These are phyloP conservation scores for Cryptococcus depauperatus DNA, from an alignment of 1,284 basidiomycete species.

Conservation along the genomic window DNA sequence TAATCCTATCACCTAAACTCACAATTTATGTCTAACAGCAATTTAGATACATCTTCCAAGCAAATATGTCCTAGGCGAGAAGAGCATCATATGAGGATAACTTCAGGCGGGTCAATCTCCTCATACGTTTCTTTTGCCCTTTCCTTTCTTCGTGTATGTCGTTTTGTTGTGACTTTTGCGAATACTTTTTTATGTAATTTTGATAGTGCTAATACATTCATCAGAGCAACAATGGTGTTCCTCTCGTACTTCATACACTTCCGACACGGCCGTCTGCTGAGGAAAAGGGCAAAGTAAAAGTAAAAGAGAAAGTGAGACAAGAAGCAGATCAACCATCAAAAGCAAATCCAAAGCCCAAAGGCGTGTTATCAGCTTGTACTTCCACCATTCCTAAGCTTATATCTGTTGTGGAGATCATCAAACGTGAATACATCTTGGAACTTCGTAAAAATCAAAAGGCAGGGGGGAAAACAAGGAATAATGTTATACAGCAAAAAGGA, in stretches of 20 bases:
- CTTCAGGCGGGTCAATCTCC: slow-evolving; percentile 11
- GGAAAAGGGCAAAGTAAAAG: too few species aligned
- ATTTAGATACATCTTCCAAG: too few species aligned
- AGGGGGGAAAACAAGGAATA: slow-evolving; percentile 8
- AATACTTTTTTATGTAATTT: not conserved
- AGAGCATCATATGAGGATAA: slow-evolving; percentile 13
- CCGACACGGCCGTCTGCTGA: slow-evolving; percentile 39
- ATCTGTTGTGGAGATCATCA: slow-evolving; percentile 72
- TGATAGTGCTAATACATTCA: not conserved
- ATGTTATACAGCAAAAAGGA: slow-evolving; percentile 26
- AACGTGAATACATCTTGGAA: slow-evolving; percentile 55
- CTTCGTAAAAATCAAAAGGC: slow-evolving; percentile 10
- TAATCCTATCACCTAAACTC: too few species aligned
- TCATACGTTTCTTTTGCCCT: slow-evolving; percentile 13
- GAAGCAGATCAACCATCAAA: too few species aligned
- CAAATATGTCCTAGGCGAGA: too few species aligned
- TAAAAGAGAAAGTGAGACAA: too few species aligned
- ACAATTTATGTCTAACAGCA: too few species aligned
- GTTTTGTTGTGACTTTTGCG: not conserved
- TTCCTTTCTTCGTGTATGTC: slow-evolving; percentile 52
- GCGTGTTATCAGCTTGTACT: slow-evolving; percentile 41
- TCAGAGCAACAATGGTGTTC: slow-evolving; percentile 54
- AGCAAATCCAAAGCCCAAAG: not conserved
- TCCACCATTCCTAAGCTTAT: slow-evolving; percentile 59
- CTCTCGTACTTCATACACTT: slow-evolving; percentile 61